These are phyloP conservation scores for Sphagnum tenellum DNA, from an alignment of 225 moss, liverwort and hornwort genomes.

Conservation along the genomic window DNA sequence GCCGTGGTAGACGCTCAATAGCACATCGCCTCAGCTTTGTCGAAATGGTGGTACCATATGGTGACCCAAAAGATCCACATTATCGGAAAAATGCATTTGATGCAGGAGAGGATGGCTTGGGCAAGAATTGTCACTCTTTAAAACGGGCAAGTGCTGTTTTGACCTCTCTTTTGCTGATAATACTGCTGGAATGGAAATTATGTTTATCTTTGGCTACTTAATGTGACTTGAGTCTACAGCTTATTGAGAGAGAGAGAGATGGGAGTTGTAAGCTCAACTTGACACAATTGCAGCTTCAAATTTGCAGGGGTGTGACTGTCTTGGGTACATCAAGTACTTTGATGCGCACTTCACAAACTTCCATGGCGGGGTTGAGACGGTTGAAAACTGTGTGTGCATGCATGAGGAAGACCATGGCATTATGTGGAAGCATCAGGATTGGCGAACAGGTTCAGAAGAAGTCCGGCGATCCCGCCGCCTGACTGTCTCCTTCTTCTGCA, in stretches of 20 bases:
- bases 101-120: conserved; percentile 93
- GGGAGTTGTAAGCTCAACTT: too few species aligned
- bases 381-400: conserved; percentile 95
- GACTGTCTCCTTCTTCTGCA: conserved; percentile 92
- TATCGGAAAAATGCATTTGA: conserved; percentile 98
- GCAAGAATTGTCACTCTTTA: conserved; percentile 92
- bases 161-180: too few species aligned
- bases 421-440: conserved; percentile 94
- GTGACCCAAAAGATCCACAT: conserved; percentile 96
- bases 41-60: conserved; percentile 99
- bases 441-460: conserved; percentile 94
- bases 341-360: conserved; percentile 96
- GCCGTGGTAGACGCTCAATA: conserved; percentile 85
- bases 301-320: conserved; percentile 88
- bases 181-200: too few species aligned
- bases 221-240: too few species aligned
- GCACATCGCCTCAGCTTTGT: conserved; percentile 95
- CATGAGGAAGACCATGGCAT: conserved; percentile 96
- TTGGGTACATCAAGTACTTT: conserved; percentile 90
- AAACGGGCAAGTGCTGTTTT: conserved; percentile 40
- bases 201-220: too few species aligned
- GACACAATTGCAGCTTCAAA: too few species aligned
- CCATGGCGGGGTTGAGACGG: conserved; percentile 88
- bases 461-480: conserved; percentile 92
- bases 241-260: too few species aligned